Evolutionary conservation across 129 eudicot genomes (phyloP).

Genomic region (Smallanthus sonchifolius): DNA sequence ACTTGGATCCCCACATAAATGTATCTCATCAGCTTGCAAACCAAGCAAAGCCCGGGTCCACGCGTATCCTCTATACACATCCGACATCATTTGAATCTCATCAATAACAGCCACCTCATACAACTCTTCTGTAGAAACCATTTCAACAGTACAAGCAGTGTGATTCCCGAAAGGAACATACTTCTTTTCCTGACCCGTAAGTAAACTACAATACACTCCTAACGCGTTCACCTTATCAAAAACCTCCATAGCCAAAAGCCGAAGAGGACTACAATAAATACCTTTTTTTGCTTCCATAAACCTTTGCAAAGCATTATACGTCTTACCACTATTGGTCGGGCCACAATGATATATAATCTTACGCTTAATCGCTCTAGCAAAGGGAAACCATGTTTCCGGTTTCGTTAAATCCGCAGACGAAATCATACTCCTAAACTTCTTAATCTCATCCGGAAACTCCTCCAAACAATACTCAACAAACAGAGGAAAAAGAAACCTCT

Average conservation of each 20-base stretch:
- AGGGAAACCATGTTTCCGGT: slow-evolving; percentile 97
- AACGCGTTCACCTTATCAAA: slow-evolving; percentile 77
- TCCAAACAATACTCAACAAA: slow-evolving; percentile 86
- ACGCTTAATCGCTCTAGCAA: slow-evolving; percentile 95
- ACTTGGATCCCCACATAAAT: slow-evolving; percentile 97
- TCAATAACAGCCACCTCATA: slow-evolving; percentile 96
- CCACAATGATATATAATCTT: slow-evolving; percentile 96
- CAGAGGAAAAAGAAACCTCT: slow-evolving; percentile 71
- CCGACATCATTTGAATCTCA: slow-evolving; percentile 97
- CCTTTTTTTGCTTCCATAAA: slow-evolving; percentile 94
- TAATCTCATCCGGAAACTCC: slow-evolving; percentile 68
- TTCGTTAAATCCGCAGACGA: slow-evolving; percentile 81
- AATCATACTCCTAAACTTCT: slow-evolving; percentile 65
- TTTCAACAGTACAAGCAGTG: slow-evolving; percentile 92
- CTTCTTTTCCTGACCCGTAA: slow-evolving; percentile 91
- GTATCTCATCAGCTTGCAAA: slow-evolving; percentile 88
- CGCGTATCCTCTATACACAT: slow-evolving; percentile 73
- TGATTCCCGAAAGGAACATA: slow-evolving; percentile 78
- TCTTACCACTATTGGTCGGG: slow-evolving; percentile 96
- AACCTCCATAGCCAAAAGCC: slow-evolving; percentile 98
- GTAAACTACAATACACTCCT: slow-evolving; percentile 91
- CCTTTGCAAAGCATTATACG: slow-evolving; percentile 89
- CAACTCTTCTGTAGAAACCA: slow-evolving; percentile 78
- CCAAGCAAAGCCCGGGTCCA: slow-evolving; percentile 99
- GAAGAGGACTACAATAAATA: slow-evolving; percentile 90